Evolutionary conservation across 805 yeast genomes (phyloP).

Genomic region (Lipomyces spencermartinsiae): DNA sequence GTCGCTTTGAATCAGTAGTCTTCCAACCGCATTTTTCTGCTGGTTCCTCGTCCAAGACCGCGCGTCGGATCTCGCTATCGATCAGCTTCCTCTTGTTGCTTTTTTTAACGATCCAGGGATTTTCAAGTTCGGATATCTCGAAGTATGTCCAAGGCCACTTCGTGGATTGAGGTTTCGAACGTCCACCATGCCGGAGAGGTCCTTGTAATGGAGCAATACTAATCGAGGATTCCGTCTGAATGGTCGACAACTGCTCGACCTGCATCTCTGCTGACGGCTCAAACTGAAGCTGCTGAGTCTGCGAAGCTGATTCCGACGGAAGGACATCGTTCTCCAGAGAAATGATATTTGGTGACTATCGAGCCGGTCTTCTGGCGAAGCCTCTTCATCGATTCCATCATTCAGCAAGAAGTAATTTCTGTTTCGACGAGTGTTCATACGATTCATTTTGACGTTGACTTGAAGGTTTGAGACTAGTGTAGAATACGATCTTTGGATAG

Average conservation of each 20-base stretch:
- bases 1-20: no score
- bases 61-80: no score
- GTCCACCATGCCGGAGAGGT: no score
- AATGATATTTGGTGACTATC: not conserved
- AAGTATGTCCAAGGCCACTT: not conserved
- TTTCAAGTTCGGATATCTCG: slow-evolving; percentile 1
- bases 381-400: not conserved
- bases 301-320: not conserved
- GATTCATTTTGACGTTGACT: no score
- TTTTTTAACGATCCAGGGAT: slow-evolving; percentile 1
- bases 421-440: not conserved
- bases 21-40: no score
- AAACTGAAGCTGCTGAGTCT: not conserved
- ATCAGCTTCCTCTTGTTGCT: no score
- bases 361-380: no score
- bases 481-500: no score
- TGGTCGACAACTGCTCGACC: not conserved
- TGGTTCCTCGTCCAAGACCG: no score
- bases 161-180: not conserved
- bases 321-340: not conserved
- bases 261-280: not conserved
- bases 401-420: not conserved
- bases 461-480: no score
- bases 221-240: not conserved
- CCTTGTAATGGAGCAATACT: not conserved